Base-by-base conservation (phyloP, 345 rosid species). In the rapeseed (Brassica napus) region DNA sequence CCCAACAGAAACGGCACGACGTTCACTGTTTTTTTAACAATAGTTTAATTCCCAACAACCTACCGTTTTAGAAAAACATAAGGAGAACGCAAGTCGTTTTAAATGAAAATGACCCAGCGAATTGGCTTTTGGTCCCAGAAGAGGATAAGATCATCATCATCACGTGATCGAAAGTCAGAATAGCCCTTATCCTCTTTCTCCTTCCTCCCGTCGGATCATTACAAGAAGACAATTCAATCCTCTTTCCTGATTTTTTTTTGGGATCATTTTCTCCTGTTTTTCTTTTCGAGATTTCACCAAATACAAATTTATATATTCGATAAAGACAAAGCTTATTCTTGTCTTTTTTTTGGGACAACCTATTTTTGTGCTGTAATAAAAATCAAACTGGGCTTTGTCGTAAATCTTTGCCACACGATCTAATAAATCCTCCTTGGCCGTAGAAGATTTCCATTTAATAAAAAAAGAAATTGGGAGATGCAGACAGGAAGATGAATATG, bases 81-180 rank as follows among this genome's bases (percentile, higher is more conserved):
- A 44, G 5, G 2, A 65, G n/a, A 30, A 44, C 47, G 73, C 63
- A 0, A n/a, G 76, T 65, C 64, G 80, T 81, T 71, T 63, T 9
- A 0, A 26, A 0, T 52, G 30, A 57, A 69, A n/a, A 3, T 6
- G 42, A 75, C 49, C 62, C 49, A 71, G 72, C 67, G 65, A 75
- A 55, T 37, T 32, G 34, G 44, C 3, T 6, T 65, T 66, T 75
- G 79, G 79, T 75, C 15, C 68, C 68, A 21, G 8, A 65, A 80
- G 60, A 30, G 72, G 80, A 75, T 75, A 80, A 80, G 65, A 76
- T 52, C 57, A 28, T 28, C 57, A 28, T 28, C 31, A 70, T 80
- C 77, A 80, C 83, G 83, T 80, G 83, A 74, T 55, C 37, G 5
- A 63, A 63, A 59, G 71, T 69, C 75, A 79, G 82, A 62, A 35